These are phyloP conservation scores for Sphaerulina vaccinii DNA, from an alignment of 2,329 filamentous ascomycete genomes.

Conservation along the genomic window DNA sequence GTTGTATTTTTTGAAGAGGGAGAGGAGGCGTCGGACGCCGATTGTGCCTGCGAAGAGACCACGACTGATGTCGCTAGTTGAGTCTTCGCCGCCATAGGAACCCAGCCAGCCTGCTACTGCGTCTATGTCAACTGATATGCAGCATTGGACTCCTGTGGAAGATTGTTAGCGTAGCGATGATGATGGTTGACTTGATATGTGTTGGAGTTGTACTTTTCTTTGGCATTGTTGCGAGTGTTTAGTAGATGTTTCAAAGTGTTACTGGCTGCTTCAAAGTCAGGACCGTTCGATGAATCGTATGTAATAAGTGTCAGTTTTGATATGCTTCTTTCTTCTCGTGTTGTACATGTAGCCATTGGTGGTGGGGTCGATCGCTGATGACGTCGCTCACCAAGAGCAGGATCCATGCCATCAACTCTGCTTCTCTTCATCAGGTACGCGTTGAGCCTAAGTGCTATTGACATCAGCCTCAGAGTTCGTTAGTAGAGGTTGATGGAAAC, in stretches of 20 bases:
- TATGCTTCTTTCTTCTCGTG: slow-evolving; percentile 13
- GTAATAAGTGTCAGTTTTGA: too few relatives aligned
- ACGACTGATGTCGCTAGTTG: slow-evolving; percentile 65
- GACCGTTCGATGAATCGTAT: too few relatives aligned
- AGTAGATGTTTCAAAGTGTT: not conserved
- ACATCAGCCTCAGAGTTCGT: too few relatives aligned
- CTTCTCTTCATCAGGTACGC: not conserved
- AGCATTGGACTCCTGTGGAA: slow-evolving; percentile 33
- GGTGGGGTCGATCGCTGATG: slow-evolving; percentile 11
- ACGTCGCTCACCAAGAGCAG: slow-evolving; percentile 5
- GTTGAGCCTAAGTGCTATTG: not conserved
- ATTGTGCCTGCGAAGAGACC: slow-evolving; percentile 66
- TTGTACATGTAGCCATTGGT: not conserved
- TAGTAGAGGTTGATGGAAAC: too few relatives aligned
- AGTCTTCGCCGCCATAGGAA: slow-evolving; percentile 72
- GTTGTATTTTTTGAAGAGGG: slow-evolving; percentile 68
- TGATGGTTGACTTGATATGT: not conserved
- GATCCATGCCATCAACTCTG: not conserved
- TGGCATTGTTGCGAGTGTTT: slow-evolving; percentile 5
- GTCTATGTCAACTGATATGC: slow-evolving; percentile 63
- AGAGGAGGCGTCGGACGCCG: slow-evolving; percentile 64
- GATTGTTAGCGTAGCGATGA: slow-evolving; percentile 6
- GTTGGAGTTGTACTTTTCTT: slow-evolving; percentile 12
- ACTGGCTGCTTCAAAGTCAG: too few relatives aligned
- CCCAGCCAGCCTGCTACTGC: slow-evolving; percentile 76